Evolutionary conservation across 2,329 filamentous ascomycete genomes (phyloP).

Genomic region (Xylariomycetidae sp.): DNA sequence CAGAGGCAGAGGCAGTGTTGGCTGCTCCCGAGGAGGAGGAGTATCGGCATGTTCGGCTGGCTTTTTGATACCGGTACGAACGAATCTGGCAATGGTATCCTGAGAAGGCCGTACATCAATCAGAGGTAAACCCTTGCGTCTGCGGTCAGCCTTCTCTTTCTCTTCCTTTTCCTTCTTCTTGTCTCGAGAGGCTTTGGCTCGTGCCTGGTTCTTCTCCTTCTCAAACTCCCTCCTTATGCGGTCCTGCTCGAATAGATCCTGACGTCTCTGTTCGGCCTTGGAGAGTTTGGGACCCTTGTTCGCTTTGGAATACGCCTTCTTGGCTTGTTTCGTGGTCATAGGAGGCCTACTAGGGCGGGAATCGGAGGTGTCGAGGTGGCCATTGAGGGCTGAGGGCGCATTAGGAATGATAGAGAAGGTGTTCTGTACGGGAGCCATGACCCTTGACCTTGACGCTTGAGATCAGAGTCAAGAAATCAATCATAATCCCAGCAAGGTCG

Average conservation of each 20-base stretch:
- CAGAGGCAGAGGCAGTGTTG: too few relatives aligned
- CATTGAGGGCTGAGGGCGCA: slow-evolving; percentile 20
- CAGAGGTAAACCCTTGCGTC: slow-evolving; percentile 47
- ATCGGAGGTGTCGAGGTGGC: slow-evolving; percentile 7
- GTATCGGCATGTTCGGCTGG: too few relatives aligned
- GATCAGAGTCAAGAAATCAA: too few relatives aligned
- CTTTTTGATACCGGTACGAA: slow-evolving; percentile 20
- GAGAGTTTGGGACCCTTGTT: slow-evolving; percentile 37
- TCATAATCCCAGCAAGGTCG: too few relatives aligned
- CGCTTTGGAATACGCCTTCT: slow-evolving; percentile 39
- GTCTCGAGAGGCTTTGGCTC: slow-evolving; percentile 47
- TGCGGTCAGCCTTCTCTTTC: slow-evolving; percentile 45
- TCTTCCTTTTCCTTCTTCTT: slow-evolving; percentile 52
- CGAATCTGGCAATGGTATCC: slow-evolving; percentile 51
- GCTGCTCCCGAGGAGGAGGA: too few relatives aligned
- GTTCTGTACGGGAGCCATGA: slow-evolving; percentile 32
- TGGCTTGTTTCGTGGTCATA: slow-evolving; percentile 46
- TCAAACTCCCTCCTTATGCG: slow-evolving; percentile 49
- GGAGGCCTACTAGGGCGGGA: slow-evolving; percentile 26
- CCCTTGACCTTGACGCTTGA: too few relatives aligned
- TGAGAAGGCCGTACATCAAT: slow-evolving; percentile 53
- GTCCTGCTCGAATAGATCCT: slow-evolving; percentile 45
- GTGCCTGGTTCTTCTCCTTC: slow-evolving; percentile 42
- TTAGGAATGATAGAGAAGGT: slow-evolving; percentile 32
- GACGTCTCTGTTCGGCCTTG: slow-evolving; percentile 37